Evolutionary conservation across 2,329 filamentous ascomycete genomes (phyloP).

Genomic region (Domatiomyces catenatus): DNA sequence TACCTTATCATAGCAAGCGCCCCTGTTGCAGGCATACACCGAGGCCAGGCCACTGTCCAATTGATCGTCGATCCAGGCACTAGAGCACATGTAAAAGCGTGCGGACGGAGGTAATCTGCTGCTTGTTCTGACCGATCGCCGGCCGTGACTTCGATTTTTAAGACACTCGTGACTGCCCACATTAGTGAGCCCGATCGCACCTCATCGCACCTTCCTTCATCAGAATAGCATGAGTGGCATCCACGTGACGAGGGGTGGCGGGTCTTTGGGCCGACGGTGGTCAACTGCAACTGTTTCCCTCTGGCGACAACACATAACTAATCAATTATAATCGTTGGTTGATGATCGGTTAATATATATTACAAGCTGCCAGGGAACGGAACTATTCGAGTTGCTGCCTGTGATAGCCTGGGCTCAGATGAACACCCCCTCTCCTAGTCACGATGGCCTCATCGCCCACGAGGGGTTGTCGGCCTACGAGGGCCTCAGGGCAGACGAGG

Average conservation of each 20-base stretch:
- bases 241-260: background rate
- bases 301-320: background rate
- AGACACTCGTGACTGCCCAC: too few relatives aligned
- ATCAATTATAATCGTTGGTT: background rate
- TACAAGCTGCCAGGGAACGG: background rate
- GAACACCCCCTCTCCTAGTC: constrained; percentile 4
- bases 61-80: too few relatives aligned
- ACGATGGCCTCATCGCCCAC: constrained; percentile 9
- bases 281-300: background rate
- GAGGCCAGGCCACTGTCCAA: too few relatives aligned
- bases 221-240: background rate
- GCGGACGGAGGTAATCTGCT: too few relatives aligned
- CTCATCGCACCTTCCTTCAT: background rate
- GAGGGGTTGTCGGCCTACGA: constrained; percentile 16
- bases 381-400: background rate
- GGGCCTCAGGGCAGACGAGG: constrained; percentile 34
- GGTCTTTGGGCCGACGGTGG: background rate
- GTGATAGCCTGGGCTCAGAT: constrained; percentile 10
- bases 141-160: too few relatives aligned
- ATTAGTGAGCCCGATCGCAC: too few relatives aligned
- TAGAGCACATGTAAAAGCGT: too few relatives aligned
- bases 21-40: background rate
- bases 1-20: background rate
- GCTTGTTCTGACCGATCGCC: too few relatives aligned
- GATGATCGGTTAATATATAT: background rate